Base-by-base conservation (phyloP, 805 yeast genomes). In the Lipomyces chichibuensis region DNA sequence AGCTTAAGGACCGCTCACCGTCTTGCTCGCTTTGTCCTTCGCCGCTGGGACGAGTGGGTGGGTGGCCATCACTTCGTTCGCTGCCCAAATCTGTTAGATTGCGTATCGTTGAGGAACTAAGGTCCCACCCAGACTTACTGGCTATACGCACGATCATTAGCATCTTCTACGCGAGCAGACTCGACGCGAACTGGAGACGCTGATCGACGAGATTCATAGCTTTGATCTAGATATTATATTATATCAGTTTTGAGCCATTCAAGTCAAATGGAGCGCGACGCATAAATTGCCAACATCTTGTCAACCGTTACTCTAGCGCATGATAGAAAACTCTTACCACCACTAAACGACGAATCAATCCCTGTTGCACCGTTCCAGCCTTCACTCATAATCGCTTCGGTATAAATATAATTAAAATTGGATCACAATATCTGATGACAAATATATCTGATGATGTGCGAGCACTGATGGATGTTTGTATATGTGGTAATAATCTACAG, bases 1-100 rank as follows among this genome's bases (percentile, higher is more conserved):
- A 66, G 64, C 77, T 78, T 25, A 52, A 23, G 14, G 55, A 29
- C 4, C 55, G 14, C n/a, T 52, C 55, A 7, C 55, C n/a, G 32
- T 25, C 55, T 52, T 23, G n/a, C n/a, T 25, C 33, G 33, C 33
- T 23, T 25, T 52, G 9, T 2, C 55, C 17, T 20, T 52, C 55
- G 14, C n/a, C 55, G 33, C 33, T 29, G 23, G 49, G 49, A 43
- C 11, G 20, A n/a, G 49, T 17, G 9, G 23, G 20, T 17, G 49
- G 49, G 23, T n/a, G 49, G 32, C 25, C 17, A n/a, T 29, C 55
- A n/a, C 17, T 52, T 4, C 11, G 33, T 0, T 25, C 55, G 11
- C 55, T 52, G n/a, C 33, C n/a, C 13, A 52, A 14, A 13, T 13
- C 3, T 25, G n/a, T 52, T 52, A 29, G 33, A 52, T 25, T 7